Evolutionary conservation across 768 basidiomycete genomes (phyloP), one percentile per base, ranked within the genome.

Genomic region (Leucosporidium scottii): DNA sequence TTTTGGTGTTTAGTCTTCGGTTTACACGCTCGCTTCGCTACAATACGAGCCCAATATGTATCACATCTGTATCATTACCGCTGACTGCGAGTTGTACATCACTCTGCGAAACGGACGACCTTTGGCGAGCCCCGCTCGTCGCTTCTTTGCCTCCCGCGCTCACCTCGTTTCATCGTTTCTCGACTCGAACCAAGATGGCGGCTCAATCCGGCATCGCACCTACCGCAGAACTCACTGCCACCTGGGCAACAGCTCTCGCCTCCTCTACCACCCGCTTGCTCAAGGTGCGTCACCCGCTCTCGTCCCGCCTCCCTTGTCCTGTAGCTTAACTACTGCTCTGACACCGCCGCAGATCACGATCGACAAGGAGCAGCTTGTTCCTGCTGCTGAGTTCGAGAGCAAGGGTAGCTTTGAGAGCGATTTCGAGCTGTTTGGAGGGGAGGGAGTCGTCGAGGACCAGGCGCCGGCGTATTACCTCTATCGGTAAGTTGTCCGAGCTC

Each of bases 391-490:
- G 39, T 3, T 17, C 4, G 34, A 50, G 5, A 18, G 6, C n/a
- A 30, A 48, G 0, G 59, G 5, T 1, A n/a, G 53, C 18, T 25
- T 92, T 31, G 78, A 83, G 54, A 81, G 84, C 9, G 90, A 91
- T 76, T 82, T 92, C 8, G 73, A 72, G 4, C 79, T 67, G 28
- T 59, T 71, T 47, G 9, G 79, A 61, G 82, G 91, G 9, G 84
- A 84, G 74, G 81, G 80, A 18, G 72, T 87, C 49, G 79, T 91
- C 0, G 81, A 86, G 39, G 83, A 86, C 34, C 78, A 84, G 64
- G 75, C 79, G 1, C 89, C 91, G 28, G 85, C 89, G n/a, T 92
- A 91, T 78, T 78, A 91, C 54, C 84, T 92, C 27, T 84, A 82
- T 15, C 84, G 85, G 63, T 77, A 85, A 47, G 88, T 89, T 71